Conservation (phyloP, 352 stramenopile genomes). For the Phytophthora hibernalis region DNA sequence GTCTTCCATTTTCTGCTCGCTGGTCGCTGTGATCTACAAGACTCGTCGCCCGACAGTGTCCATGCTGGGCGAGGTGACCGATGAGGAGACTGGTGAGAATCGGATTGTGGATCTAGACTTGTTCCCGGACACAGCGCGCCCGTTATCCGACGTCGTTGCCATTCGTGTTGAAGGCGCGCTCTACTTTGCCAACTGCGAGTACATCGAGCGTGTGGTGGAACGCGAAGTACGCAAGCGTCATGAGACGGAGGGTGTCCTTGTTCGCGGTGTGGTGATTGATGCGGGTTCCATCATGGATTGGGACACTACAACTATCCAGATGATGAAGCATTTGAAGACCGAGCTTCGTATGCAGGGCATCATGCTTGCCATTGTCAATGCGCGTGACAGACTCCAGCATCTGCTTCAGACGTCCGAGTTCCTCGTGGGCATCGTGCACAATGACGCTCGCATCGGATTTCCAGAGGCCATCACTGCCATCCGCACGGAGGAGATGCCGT, state of each 20-base stretch:
- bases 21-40: slow-evolving; percentile 72
- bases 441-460: slow-evolving; percentile 71
- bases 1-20: slow-evolving; percentile 62
- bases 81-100: slow-evolving; percentile 49
- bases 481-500: slow-evolving; percentile 40
- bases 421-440: slow-evolving; percentile 63
- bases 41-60: slow-evolving; percentile 62
- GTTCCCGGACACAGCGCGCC: slow-evolving; percentile 23
- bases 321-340: slow-evolving; percentile 83
- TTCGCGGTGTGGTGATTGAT: slow-evolving; percentile 75
- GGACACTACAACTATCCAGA: slow-evolving; percentile 87
- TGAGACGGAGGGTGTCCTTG: slow-evolving; percentile 40
- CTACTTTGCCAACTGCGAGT: slow-evolving; percentile 78
- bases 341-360: slow-evolving; percentile 65
- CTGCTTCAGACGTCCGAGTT: slow-evolving; percentile 74
- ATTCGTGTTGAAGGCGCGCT: slow-evolving; percentile 72
- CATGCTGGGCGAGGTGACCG: slow-evolving; percentile 44
- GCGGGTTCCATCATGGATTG: slow-evolving; percentile 84
- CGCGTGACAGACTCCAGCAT: slow-evolving; percentile 66
- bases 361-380: slow-evolving; percentile 82
- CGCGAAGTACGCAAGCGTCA: slow-evolving; percentile 46
- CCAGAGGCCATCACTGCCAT: slow-evolving; percentile 71
- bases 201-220: slow-evolving; percentile 67
- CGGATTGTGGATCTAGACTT: slow-evolving; percentile 51
- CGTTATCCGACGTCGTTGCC: slow-evolving; percentile 55